These are phyloP conservation scores for Yamadazyma atmosphaerica DNA, from an alignment of 1,139 yeast species.

Conservation along the genomic window DNA sequence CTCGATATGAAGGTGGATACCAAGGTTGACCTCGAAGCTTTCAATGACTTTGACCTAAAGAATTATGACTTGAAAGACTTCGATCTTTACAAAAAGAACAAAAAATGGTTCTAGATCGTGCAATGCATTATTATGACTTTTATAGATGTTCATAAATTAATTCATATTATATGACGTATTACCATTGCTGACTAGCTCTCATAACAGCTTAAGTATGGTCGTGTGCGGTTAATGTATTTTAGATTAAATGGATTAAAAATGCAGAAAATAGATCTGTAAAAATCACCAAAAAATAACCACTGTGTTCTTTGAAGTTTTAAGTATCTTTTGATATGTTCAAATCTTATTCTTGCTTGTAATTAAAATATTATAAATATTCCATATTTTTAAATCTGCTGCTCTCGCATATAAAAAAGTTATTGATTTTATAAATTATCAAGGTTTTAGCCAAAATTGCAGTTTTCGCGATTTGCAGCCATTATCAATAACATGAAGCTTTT, in stretches of 20 bases:
- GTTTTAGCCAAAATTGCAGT: neutral
- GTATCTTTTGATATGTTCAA: neutral
- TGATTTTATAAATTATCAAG: neutral
- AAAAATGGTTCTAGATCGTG: neutral
- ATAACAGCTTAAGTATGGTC: neutral
- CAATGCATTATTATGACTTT: neutral
- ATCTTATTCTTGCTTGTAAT: neutral
- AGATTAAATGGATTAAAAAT: too few relatives aligned
- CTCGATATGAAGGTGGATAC: slow-evolving; percentile 30
- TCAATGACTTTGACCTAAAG: slow-evolving; percentile 29
- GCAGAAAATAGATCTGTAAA: neutral
- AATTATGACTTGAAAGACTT: slow-evolving; percentile 33
- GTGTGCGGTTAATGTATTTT: slow-evolving; percentile 1
- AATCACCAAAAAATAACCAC: neutral
- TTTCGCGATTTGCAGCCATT: slow-evolving; percentile 2
- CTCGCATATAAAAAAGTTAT: slow-evolving; percentile 2
- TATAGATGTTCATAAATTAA: neutral
- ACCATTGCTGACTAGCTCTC: neutral
- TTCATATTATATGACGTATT: neutral
- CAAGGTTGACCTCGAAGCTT: slow-evolving; percentile 25
- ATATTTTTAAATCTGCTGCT: neutral
- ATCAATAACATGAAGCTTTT: neutral
- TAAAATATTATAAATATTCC: neutral
- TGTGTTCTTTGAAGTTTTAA: neutral
- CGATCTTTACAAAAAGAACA: slow-evolving; percentile 18